A percentile compares a stretch with the other conserved stretches of the same genome.
Conservation (phyloP, 1,284 basidiomycete species). For the Phlebopus sp. region DNA sequence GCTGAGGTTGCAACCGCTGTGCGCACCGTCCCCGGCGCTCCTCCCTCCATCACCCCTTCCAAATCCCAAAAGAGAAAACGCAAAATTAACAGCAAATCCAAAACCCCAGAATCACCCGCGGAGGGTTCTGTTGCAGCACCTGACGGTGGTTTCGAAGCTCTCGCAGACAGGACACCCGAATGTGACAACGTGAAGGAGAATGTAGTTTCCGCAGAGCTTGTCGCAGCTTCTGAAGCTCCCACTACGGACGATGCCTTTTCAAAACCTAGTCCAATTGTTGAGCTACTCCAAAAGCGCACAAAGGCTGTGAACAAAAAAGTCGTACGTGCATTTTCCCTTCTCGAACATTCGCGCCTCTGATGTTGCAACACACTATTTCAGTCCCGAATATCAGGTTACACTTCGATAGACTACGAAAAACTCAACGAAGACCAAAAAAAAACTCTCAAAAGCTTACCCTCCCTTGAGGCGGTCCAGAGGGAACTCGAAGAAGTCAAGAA, state of each 20-base stretch:
- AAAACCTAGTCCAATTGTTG: slow-evolving; percentile 68
- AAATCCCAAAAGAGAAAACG: slow-evolving; percentile 72
- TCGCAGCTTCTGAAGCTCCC: slow-evolving; percentile 42
- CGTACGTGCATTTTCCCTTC: slow-evolving; percentile 45
- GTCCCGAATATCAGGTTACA: slow-evolving; percentile 72
- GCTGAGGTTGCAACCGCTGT: slow-evolving; percentile 40
- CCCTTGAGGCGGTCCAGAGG: slow-evolving; percentile 71
- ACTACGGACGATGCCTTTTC: slow-evolving; percentile 41
- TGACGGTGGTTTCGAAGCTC: slow-evolving; percentile 46
- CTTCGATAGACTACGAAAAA: slow-evolving; percentile 59
- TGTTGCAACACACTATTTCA: slow-evolving; percentile 31
- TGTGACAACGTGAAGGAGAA: slow-evolving; percentile 47
- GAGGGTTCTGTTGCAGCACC: slow-evolving; percentile 40
- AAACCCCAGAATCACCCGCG: slow-evolving; percentile 37
- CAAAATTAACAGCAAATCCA: slow-evolving; percentile 46
- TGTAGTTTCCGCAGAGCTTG: slow-evolving; percentile 45
- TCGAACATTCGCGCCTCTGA: slow-evolving; percentile 10
- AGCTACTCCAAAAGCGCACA: slow-evolving; percentile 74
- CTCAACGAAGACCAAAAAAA: slow-evolving; percentile 85
- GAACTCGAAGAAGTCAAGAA: slow-evolving; percentile 82
- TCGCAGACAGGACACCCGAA: slow-evolving; percentile 50
- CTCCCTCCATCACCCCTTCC: slow-evolving; percentile 51
- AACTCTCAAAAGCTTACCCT: slow-evolving; percentile 64
- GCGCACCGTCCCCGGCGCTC: slow-evolving; percentile 73
- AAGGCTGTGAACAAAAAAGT: slow-evolving; percentile 81